A percentile compares a stretch with the other conserved stretches of the same genome.
Conservation (phyloP, 495 filamentous ascomycete genomes). For the Aspergillus nidulans region DNA sequence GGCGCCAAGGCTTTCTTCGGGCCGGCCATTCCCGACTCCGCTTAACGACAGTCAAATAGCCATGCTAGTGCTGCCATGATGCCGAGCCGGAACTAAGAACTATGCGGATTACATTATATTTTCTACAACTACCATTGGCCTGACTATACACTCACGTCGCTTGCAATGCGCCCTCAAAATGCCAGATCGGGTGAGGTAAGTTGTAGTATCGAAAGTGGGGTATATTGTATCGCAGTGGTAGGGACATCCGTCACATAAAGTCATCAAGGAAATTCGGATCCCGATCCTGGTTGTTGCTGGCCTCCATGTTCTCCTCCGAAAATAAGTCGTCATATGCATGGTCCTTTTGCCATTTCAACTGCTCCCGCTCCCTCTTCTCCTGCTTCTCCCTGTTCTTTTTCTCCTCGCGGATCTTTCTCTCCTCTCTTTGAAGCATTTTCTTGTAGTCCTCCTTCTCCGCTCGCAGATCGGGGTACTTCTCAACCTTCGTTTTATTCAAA, state of each 20-base stretch:
- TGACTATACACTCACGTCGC: neutral
- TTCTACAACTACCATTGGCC: neutral
- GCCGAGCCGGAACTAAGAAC: neutral
- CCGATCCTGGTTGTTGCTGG: conserved; percentile 48
- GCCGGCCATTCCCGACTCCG: neutral
- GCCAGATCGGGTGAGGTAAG: neutral
- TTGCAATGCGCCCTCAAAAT: no score
- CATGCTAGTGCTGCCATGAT: neutral
- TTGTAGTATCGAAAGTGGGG: neutral
- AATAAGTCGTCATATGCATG: conserved; percentile 85
- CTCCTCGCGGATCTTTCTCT: conserved; percentile 62
- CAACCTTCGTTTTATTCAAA: conserved; percentile 89
- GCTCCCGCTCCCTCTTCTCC: conserved; percentile 70
- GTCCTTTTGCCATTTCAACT: conserved; percentile 89
- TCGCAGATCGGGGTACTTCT: conserved; percentile 76
- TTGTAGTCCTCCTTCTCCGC: conserved; percentile 73
- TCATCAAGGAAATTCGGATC: conserved; percentile 48
- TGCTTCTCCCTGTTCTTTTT: conserved; percentile 77
- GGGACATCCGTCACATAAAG: conserved; percentile 45
- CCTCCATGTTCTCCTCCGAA: conserved; percentile 40
- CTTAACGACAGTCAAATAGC: no score
- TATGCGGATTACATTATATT: neutral
- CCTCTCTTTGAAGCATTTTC: conserved; percentile 61
- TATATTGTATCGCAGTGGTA: neutral
- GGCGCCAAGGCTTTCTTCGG: neutral